phyloP scores from a whole-genome alignment of 176 grass and related monocot genomes.

The Musa acuminata region DNA sequence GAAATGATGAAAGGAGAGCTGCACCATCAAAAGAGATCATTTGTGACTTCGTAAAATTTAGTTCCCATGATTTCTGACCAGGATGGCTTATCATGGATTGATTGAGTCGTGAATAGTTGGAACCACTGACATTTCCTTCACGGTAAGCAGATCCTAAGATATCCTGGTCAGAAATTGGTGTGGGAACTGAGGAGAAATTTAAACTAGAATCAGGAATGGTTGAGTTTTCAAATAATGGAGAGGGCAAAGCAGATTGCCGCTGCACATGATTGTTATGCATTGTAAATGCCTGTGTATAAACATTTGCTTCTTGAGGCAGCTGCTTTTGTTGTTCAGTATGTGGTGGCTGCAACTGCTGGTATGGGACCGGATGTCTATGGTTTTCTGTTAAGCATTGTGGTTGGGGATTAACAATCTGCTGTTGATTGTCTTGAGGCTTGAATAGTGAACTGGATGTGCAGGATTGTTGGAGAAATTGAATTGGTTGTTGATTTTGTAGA shows the following conservation, averaged over 20 bases:
- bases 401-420: slow-evolving; percentile 56
- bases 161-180: slow-evolving; percentile 51
- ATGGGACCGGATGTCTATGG: background rate
- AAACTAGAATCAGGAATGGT: slow-evolving; percentile 63
- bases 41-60: slow-evolving; percentile 65
- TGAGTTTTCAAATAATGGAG: slow-evolving; percentile 79
- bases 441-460: slow-evolving; percentile 59
- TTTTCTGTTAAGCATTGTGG: slow-evolving; percentile 38
- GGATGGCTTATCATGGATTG: slow-evolving; percentile 38
- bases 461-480: slow-evolving; percentile 59
- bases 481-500: slow-evolving; percentile 72
- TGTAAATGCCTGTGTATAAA: slow-evolving; percentile 34
- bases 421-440: slow-evolving; percentile 71
- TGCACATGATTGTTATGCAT: slow-evolving; percentile 43
- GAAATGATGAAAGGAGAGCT: slow-evolving; percentile 50
- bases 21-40: slow-evolving; percentile 57
- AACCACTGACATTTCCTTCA: slow-evolving; percentile 49
- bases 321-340: slow-evolving; percentile 63
- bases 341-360: slow-evolving; percentile 57
- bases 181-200: slow-evolving; percentile 46
- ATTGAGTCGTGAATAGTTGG: slow-evolving; percentile 57
- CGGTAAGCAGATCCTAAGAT: slow-evolving; percentile 68
- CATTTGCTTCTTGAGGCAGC: slow-evolving; percentile 43
- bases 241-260: slow-evolving; percentile 46
- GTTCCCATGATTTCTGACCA: slow-evolving; percentile 68